Percentiles rank a stretch among this genome's conserved stretches.
These are phyloP conservation scores for Talaromyces sp. DNA, from an alignment of 2,329 filamentous ascomycete genomes.

Conservation along the genomic window DNA sequence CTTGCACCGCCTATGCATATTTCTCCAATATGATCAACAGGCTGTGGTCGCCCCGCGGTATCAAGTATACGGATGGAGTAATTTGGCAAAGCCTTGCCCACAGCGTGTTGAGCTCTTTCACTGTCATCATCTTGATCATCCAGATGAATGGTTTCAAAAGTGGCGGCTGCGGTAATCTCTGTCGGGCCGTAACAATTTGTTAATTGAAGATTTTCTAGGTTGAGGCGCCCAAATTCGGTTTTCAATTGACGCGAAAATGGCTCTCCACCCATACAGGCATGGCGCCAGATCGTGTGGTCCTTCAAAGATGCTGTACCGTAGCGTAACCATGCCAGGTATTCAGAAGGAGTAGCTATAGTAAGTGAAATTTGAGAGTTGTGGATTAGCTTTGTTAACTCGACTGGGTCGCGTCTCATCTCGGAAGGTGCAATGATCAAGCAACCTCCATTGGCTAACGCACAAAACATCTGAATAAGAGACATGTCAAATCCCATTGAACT, in stretches of 20 bases:
- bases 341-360: slow-evolving; percentile 16
- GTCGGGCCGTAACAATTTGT: slow-evolving; percentile 13
- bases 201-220: slow-evolving; percentile 7
- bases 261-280: slow-evolving; percentile 3
- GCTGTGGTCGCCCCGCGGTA: slow-evolving; percentile 27
- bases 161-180: slow-evolving; percentile 6
- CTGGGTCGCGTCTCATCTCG: neutral
- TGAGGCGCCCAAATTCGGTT: slow-evolving; percentile 6
- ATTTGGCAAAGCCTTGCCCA: slow-evolving; percentile 28
- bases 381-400: slow-evolving; percentile 11
- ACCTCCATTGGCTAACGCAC: slow-evolving; percentile 14
- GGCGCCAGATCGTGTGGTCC: neutral
- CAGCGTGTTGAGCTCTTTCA: neutral
- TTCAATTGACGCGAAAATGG: neutral
- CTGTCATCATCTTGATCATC: neutral
- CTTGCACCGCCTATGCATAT: slow-evolving; percentile 27
- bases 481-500: slow-evolving; percentile 12
- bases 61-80: slow-evolving; percentile 36
- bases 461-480: slow-evolving; percentile 14
- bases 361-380: slow-evolving; percentile 9
- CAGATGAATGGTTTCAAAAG: neutral
- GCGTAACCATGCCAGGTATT: slow-evolving; percentile 13
- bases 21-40: slow-evolving; percentile 35
- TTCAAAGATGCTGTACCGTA: slow-evolving; percentile 1
- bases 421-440: slow-evolving; percentile 10